Evolutionary conservation across 352 stramenopile genomes (phyloP).

Genomic region (Peronospora tabacina): DNA sequence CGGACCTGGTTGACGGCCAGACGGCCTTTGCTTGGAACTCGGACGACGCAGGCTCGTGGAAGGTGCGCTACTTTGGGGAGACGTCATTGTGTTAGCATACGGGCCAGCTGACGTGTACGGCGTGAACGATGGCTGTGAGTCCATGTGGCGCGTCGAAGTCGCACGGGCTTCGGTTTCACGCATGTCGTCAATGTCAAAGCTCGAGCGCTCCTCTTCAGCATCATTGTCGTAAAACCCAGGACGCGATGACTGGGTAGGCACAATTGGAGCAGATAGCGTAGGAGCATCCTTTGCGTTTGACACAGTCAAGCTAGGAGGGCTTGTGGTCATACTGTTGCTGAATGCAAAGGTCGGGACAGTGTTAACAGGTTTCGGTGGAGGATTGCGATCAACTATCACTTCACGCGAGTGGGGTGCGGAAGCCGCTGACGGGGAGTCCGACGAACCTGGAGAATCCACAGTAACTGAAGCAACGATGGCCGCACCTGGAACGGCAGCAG

Average conservation of each 20-base stretch:
- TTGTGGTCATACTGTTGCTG: constrained; percentile 26
- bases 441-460: constrained; percentile 17
- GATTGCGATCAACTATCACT: constrained; percentile 7
- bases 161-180: constrained; percentile 46
- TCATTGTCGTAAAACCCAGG: constrained; percentile 32
- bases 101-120: constrained; percentile 27
- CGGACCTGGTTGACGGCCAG: constrained; percentile 17
- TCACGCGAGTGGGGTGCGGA: constrained; percentile 14
- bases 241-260: constrained; percentile 22
- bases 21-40: constrained; percentile 19
- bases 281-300: constrained; percentile 23
- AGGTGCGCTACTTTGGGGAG: constrained; percentile 65
- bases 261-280: constrained; percentile 34
- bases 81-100: constrained; percentile 49
- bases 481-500: constrained; percentile 14
- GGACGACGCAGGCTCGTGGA: constrained; percentile 53
- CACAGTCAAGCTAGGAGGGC: constrained; percentile 16
- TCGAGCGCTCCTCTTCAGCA: constrained; percentile 47
- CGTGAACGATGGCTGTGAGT: constrained; percentile 18
- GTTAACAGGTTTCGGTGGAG: constrained; percentile 20
- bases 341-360: constrained; percentile 22
- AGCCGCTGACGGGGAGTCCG: constrained; percentile 15
- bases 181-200: constrained; percentile 82
- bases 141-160: constrained; percentile 15
- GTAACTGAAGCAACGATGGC: constrained; percentile 25